phyloP scores from a whole-genome alignment of 23 red algal species.

The Agarophyton chilense region DNA sequence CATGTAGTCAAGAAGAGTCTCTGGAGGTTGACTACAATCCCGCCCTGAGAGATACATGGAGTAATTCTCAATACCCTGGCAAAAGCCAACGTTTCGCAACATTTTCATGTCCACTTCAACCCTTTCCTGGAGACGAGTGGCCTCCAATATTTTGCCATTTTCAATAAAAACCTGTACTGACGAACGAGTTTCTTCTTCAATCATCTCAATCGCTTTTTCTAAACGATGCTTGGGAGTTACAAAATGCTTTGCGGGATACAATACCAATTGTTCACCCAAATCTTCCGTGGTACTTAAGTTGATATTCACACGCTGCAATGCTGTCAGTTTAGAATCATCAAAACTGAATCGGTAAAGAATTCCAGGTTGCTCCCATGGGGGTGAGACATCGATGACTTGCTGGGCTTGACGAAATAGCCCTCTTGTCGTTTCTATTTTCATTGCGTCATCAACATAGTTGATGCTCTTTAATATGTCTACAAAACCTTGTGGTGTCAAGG shows the following conservation, averaged over 20 bases:
- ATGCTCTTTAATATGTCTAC: slow-evolving; percentile 14
- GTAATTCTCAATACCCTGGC: slow-evolving; percentile 89
- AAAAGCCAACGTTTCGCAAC: slow-evolving; percentile 81
- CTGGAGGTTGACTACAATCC: slow-evolving; percentile 27
- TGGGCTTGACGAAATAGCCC: background rate
- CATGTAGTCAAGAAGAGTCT: slow-evolving; percentile 85
- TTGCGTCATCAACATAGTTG: slow-evolving; percentile 9
- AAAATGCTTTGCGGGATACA: slow-evolving; percentile 92
- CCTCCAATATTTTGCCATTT: slow-evolving; percentile 65
- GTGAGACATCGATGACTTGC: slow-evolving; percentile 32
- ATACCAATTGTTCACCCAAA: slow-evolving; percentile 52
- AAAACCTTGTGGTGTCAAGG: background rate
- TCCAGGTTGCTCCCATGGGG: slow-evolving; percentile 75
- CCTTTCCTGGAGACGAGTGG: slow-evolving; percentile 73
- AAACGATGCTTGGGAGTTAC: slow-evolving; percentile 62
- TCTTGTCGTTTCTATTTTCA: slow-evolving; percentile 12
- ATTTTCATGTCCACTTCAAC: slow-evolving; percentile 71
- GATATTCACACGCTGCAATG: slow-evolving; percentile 21
- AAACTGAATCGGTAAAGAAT: slow-evolving; percentile 56
- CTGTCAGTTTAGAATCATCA: background rate
- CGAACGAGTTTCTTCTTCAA: slow-evolving; percentile 53
- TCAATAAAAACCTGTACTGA: slow-evolving; percentile 11
- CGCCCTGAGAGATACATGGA: slow-evolving; percentile 67
- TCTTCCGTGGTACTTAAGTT: background rate
- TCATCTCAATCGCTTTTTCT: slow-evolving; percentile 65